Evolutionary conservation across 208 protist species (phyloP).

Genomic region (Leishmania amazonensis): DNA sequence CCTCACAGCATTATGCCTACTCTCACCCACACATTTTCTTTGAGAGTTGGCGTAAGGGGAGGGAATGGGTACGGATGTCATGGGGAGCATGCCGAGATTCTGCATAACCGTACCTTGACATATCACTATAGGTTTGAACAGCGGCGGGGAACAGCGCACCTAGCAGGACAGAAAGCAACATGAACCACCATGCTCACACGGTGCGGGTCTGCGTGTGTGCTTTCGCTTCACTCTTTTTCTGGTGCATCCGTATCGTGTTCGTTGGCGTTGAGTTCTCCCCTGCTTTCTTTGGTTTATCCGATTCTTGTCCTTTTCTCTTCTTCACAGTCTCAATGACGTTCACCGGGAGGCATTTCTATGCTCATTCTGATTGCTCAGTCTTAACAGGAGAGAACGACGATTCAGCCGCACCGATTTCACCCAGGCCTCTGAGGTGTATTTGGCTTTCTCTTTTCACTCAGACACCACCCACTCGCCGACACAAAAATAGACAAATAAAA

Average conservation of each 20-base stretch:
- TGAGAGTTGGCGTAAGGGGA: background rate
- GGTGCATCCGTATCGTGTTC: background rate
- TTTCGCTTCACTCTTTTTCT: background rate
- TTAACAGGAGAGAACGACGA: background rate
- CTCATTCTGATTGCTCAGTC: background rate
- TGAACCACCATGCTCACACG: background rate
- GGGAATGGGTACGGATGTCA: background rate
- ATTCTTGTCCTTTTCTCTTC: background rate
- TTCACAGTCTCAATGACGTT: background rate
- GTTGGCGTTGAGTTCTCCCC: background rate
- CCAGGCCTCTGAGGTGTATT: constrained; percentile 8
- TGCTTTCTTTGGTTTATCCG: background rate
- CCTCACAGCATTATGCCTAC: background rate
- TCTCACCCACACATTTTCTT: background rate
- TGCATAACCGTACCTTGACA: background rate
- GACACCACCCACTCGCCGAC: background rate
- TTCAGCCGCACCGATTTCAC: constrained; percentile 1
- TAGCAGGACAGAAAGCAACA: background rate
- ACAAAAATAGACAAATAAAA: constrained; percentile 2
- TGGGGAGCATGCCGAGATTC: background rate
- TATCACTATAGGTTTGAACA: background rate
- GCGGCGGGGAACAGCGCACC: background rate
- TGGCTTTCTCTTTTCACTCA: constrained; percentile 4
- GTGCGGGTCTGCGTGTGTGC: background rate
- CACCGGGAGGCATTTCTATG: background rate